Percentiles rank a stretch among this genome's conserved stretches.
phyloP scores from a whole-genome alignment of 169 alveolate genomes.

The Cryptosporidium parvum region DNA sequence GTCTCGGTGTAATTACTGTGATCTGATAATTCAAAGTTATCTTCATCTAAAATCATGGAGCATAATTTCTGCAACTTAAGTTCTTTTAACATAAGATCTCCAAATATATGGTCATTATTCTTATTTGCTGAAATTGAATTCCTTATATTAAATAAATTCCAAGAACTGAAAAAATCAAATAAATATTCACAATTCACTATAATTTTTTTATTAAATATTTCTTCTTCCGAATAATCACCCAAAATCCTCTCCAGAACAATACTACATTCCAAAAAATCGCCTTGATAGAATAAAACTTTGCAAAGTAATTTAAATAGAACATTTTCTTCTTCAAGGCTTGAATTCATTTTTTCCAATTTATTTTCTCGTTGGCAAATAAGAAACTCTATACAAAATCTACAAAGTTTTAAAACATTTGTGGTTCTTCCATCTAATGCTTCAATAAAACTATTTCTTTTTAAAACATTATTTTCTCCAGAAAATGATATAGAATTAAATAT shows the following conservation, averaged over 20 bases:
- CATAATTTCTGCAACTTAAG: constrained; percentile 4
- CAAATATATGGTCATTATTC: neutral
- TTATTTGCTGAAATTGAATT: neutral
- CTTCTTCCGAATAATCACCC: neutral
- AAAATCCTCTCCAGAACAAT: constrained; percentile 2
- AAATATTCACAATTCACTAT: neutral
- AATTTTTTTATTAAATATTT: neutral
- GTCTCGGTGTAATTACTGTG: neutral
- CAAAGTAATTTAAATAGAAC: constrained; percentile 4
- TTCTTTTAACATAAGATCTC: constrained; percentile 19
- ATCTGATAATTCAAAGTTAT: neutral
- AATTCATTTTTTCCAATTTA: neutral
- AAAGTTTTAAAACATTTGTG: constrained; percentile 33
- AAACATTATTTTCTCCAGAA: neutral
- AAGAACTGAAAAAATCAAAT: constrained; percentile 17
- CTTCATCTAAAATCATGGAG: neutral
- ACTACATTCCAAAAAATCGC: constrained; percentile 52
- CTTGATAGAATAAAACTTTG: constrained; percentile 44
- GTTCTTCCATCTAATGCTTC: constrained; percentile 31
- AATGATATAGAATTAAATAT: constrained; percentile 10
- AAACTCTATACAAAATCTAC: constrained; percentile 59
- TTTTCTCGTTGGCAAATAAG: constrained; percentile 28
- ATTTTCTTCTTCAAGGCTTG: neutral
- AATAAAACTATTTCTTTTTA: neutral
- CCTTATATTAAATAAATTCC: constrained; percentile 1